Evolutionary conservation across 2,329 filamentous ascomycete species (phyloP), one percentile per base, ranked within the genome.

Genomic region (Sarocladium brachiariae): DNA sequence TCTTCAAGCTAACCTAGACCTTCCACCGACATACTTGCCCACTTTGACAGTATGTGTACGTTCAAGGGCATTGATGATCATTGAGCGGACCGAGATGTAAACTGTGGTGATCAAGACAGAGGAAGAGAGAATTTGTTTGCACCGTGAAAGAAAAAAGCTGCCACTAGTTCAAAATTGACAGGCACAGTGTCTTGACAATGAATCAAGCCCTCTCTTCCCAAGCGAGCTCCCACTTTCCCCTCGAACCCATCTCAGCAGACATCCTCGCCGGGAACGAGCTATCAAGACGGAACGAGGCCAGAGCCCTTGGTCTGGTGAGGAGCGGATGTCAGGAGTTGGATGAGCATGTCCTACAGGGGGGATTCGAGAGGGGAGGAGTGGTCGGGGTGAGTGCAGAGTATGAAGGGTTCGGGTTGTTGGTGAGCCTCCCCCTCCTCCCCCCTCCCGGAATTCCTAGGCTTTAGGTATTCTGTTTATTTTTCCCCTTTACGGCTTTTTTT

Each of bases 371-470:
- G n/a, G 78, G 77, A 0, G 64, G 63, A 18, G 70, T 82, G 0
- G 72, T 79, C 1, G 79, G 78, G 1, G 50, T 81, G 50, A 82
- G 77, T 51, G 65, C 73, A 0, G 77, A 79, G 60, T 72, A 74
- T 18, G 73, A 72, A 35, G 67, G 65, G n/a, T 60, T 77, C 52
- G 76, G 72, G 1, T 52, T 77, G 23, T 53, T 69, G 61, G 75
- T 79, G 51, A 61, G 71, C 33, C 5, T 9, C 18, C 14, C 14
- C 33, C 7, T 35, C 18, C 18, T 31, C 14, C 30, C 14, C 14
- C 14, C 30, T 31, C 14, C 14, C 30, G 8, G 8, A 8, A 8
- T 31, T 31, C 14, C 30, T 31, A 8, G 8, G 8, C 14, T 31
- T 31, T 14, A 8, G 8, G 8, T 14, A 8, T 31, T 31, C 30